Conservation (phyloP, 2,329 filamentous ascomycete species). For the Thelonectria rubi region DNA sequence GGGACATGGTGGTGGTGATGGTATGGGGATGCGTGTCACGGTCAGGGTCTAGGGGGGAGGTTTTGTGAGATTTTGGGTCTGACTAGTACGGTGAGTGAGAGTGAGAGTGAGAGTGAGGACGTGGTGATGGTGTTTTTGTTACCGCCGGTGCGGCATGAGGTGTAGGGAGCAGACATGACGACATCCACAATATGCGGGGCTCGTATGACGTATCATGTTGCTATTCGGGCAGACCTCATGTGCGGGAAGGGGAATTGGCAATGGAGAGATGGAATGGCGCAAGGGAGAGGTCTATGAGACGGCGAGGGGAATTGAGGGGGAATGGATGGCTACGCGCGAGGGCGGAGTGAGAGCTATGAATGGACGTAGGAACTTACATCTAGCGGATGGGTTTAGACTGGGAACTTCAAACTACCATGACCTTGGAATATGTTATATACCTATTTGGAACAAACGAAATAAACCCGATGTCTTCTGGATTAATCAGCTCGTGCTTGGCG, state of each 20-base stretch:
- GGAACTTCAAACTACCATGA: too few species aligned
- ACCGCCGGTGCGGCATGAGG: background rate
- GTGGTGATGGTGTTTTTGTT: conserved; percentile 13
- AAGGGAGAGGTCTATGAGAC: background rate
- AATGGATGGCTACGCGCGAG: background rate
- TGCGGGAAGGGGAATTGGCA: background rate
- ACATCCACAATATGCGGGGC: conserved; percentile 29
- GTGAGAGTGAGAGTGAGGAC: too few species aligned
- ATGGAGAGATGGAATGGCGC: background rate
- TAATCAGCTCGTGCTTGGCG: background rate
- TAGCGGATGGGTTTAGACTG: too few species aligned
- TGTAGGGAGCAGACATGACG: conserved; percentile 22
- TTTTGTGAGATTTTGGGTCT: conserved; percentile 2
- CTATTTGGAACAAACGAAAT: too few species aligned
- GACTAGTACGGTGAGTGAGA: background rate
- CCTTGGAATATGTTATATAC: too few species aligned
- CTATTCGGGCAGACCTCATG: background rate
- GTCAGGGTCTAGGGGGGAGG: background rate
- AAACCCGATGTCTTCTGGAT: too few species aligned
- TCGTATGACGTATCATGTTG: conserved; percentile 18
- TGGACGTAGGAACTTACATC: too few species aligned
- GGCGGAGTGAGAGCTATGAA: background rate
- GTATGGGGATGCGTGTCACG: background rate
- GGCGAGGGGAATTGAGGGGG: background rate
- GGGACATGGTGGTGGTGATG: conserved; percentile 43